These are phyloP conservation scores for Suillus decipiens DNA, from an alignment of 768 basidiomycete species.

Conservation along the genomic window DNA sequence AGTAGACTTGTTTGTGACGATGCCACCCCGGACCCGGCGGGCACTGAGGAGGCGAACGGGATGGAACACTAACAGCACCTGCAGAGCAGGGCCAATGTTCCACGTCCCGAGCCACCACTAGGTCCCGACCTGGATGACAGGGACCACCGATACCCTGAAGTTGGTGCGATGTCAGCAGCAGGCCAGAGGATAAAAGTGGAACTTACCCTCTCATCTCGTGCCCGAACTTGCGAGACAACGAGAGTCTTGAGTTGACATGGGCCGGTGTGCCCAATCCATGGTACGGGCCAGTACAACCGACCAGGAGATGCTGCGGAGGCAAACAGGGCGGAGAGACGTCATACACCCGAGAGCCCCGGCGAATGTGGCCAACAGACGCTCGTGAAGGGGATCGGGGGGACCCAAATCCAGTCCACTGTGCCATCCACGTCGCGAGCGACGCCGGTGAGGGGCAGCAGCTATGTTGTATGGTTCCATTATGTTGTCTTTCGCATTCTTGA, in stretches of 20 bases:
- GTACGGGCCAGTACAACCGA: not conserved
- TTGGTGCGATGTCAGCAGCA: not conserved
- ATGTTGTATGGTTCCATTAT: not conserved
- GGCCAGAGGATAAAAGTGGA: not conserved
- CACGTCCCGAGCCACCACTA: not conserved
- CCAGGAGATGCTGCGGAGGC: not conserved
- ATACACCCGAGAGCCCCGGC: not conserved
- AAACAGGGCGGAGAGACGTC: not conserved
- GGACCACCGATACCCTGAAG: not conserved
- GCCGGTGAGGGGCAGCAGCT: not conserved
- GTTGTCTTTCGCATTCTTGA: not conserved
- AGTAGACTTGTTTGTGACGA: not conserved
- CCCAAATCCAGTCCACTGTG: not conserved
- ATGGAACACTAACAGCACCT: not conserved
- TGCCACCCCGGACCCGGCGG: not conserved
- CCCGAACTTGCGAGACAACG: not conserved
- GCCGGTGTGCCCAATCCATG: not conserved
- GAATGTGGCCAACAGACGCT: not conserved
- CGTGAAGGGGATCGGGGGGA: not conserved
- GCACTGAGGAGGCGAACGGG: not conserved
- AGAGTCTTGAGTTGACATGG: conserved; percentile 1
- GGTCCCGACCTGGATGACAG: not conserved
- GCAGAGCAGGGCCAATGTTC: not conserved
- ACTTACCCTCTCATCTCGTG: not conserved
- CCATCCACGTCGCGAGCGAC: not conserved